Evolutionary conservation across 768 basidiomycete genomes (phyloP).

Genomic region (Suillus occidentalis): DNA sequence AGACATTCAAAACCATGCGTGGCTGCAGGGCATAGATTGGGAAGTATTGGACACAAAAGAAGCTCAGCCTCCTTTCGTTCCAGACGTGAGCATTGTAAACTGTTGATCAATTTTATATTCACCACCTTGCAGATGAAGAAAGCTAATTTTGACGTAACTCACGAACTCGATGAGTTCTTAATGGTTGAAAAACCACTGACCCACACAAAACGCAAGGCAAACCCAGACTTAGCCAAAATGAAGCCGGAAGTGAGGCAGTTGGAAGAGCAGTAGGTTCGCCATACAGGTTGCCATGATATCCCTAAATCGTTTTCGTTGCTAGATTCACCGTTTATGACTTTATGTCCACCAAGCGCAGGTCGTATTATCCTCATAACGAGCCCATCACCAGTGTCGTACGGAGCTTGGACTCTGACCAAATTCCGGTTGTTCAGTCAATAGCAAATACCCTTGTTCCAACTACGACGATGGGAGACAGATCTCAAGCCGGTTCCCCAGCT

Average conservation of each 20-base stretch:
- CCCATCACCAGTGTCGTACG: conserved; percentile 42
- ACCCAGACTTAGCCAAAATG: conserved; percentile 82
- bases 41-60: conserved; percentile 68
- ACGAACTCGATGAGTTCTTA: conserved; percentile 96
- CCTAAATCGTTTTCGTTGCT: conserved; percentile 13
- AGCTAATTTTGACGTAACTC: conserved; percentile 97
- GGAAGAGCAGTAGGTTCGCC: conserved; percentile 77
- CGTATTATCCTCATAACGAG: conserved; percentile 88
- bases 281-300: not conserved
- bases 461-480: conserved; percentile 43
- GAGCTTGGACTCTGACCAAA: conserved; percentile 30
- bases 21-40: conserved; percentile 88
- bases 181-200: conserved; percentile 98
- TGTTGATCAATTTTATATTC: conserved; percentile 5
- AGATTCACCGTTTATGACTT: conserved; percentile 94
- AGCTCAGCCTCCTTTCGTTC: conserved; percentile 80
- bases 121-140: conserved; percentile 68
- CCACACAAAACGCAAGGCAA: conserved; percentile 87
- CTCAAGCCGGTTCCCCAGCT: conserved; percentile 40
- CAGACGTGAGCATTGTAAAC: conserved; percentile 69
- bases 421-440: conserved; percentile 32
- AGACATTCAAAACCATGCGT: conserved; percentile 79
- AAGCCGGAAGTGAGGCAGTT: conserved; percentile 89
- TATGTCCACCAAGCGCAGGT: conserved; percentile 63
- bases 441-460: conserved; percentile 44